These are phyloP conservation scores for Capsicum chinense DNA, from an alignment of 257 asterid species.

Conservation along the genomic window DNA sequence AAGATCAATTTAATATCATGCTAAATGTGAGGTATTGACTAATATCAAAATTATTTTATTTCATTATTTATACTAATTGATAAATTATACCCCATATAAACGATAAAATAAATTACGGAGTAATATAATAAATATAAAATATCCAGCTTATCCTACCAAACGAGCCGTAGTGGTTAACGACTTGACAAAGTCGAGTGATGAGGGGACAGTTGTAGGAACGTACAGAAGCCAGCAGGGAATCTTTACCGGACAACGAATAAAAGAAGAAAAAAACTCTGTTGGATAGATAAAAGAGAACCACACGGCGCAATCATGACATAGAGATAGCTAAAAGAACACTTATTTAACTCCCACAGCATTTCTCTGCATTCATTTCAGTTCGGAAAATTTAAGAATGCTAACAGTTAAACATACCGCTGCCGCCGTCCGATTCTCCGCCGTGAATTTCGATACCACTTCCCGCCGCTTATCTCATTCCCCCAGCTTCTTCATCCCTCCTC, in stretches of 20 bases:
- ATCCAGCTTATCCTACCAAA: no score
- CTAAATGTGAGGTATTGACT: no score
- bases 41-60: no score
- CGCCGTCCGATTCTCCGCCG: conserved; percentile 56
- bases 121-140: no score
- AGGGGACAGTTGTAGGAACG: background rate
- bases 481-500: conserved; percentile 47
- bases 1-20: no score
- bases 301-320: conserved; percentile 27
- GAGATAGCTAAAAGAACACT: background rate
- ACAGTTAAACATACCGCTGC: conserved; percentile 58
- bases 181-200: no score
- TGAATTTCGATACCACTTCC: conserved; percentile 35
- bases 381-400: conserved; percentile 49
- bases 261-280: background rate
- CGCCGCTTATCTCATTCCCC: conserved; percentile 55
- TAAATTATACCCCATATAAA: no score
- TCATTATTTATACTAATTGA: no score
- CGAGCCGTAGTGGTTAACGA: no score
- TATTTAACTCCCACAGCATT: background rate
- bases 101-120: no score
- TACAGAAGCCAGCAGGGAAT: background rate
- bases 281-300: conserved; percentile 39
- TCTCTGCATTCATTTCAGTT: background rate
- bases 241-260: background rate